Evolutionary conservation across 2,329 filamentous ascomycete genomes (phyloP).

Genomic region (Plectosphaerella cucumerina): DNA sequence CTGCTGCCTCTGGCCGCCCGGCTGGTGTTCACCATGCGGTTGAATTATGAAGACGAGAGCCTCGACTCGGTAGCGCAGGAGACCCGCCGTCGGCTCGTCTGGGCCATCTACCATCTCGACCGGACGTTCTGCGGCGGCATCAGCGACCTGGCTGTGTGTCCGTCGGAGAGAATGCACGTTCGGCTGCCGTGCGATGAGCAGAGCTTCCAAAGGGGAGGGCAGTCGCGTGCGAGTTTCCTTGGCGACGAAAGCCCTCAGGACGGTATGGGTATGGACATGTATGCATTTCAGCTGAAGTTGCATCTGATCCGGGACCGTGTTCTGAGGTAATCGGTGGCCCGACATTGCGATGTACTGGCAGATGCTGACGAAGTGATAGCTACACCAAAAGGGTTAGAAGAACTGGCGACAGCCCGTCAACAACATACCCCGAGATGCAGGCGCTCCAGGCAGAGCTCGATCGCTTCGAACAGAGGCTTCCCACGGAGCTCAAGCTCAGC

Average conservation of each 20-base stretch:
- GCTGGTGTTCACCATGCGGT: conserved; percentile 17
- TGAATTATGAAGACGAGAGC: conserved; percentile 18
- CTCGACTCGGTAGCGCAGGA: conserved; percentile 17
- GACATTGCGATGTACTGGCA: neutral
- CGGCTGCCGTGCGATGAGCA: conserved; percentile 18
- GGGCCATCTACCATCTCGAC: conserved; percentile 20
- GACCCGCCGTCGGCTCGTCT: conserved; percentile 18
- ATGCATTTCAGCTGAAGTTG: neutral
- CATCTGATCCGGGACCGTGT: neutral
- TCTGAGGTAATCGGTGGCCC: neutral
- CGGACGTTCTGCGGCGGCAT: conserved; percentile 20
- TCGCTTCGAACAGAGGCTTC: conserved; percentile 11
- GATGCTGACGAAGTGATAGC: neutral
- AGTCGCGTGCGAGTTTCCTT: conserved; percentile 7
- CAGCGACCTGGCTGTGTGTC: conserved; percentile 22
- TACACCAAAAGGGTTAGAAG: neutral
- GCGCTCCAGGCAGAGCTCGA: conserved; percentile 15
- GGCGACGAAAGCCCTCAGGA: neutral
- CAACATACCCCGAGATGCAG: conserved; percentile 8
- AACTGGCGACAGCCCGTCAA: conserved; percentile 9
- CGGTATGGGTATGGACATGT: neutral
- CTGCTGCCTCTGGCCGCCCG: conserved; percentile 17
- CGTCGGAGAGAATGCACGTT: conserved; percentile 16
- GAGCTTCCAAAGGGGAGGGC: conserved; percentile 18
- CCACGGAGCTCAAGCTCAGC: conserved; percentile 14